A percentile compares a stretch with the other conserved stretches of the same genome.
Conservation (phyloP, 495 filamentous ascomycete genomes). For the Pseudotulostoma volvatum region DNA sequence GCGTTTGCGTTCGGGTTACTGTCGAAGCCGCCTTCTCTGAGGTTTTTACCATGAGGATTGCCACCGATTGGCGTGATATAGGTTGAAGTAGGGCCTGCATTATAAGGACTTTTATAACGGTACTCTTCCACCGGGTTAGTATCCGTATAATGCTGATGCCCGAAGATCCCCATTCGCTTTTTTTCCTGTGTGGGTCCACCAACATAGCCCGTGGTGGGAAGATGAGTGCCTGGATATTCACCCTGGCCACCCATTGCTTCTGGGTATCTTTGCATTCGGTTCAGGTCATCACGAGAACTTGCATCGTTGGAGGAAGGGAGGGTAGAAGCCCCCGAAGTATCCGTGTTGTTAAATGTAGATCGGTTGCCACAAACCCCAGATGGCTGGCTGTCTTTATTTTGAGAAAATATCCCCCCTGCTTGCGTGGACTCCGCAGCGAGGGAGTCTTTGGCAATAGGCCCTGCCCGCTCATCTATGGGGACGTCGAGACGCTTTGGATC, state of each 20-base stretch:
- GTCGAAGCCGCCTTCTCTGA: slow-evolving; percentile 40
- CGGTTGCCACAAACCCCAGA: slow-evolving; percentile 27
- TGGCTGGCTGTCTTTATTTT: slow-evolving; percentile 35
- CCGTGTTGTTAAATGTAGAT: slow-evolving; percentile 40
- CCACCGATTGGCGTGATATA: slow-evolving; percentile 27
- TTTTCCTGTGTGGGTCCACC: slow-evolving; percentile 29
- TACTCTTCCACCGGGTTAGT: too few relatives aligned
- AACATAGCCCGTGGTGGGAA: slow-evolving; percentile 21
- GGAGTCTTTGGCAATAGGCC: slow-evolving; percentile 43
- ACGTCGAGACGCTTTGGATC: too few relatives aligned
- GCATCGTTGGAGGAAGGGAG: slow-evolving; percentile 35
- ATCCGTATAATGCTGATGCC: slow-evolving; percentile 6
- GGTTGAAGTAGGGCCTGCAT: slow-evolving; percentile 23
- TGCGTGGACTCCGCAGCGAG: slow-evolving; percentile 46
- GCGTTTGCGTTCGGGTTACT: slow-evolving; percentile 32
- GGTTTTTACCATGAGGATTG: slow-evolving; percentile 36
- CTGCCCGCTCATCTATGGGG: slow-evolving; percentile 35
- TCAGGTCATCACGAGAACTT: slow-evolving; percentile 28
- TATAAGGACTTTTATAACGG: slow-evolving; percentile 11
- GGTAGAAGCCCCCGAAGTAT: slow-evolving; percentile 33
- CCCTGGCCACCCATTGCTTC: slow-evolving; percentile 33
- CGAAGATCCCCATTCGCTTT: slow-evolving; percentile 16
- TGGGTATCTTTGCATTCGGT: slow-evolving; percentile 31
- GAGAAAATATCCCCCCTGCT: slow-evolving; percentile 33
- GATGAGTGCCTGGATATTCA: slow-evolving; percentile 31